These are phyloP conservation scores for Termitomyces eurrhizus DNA, from an alignment of 768 basidiomycete genomes.

Conservation along the genomic window DNA sequence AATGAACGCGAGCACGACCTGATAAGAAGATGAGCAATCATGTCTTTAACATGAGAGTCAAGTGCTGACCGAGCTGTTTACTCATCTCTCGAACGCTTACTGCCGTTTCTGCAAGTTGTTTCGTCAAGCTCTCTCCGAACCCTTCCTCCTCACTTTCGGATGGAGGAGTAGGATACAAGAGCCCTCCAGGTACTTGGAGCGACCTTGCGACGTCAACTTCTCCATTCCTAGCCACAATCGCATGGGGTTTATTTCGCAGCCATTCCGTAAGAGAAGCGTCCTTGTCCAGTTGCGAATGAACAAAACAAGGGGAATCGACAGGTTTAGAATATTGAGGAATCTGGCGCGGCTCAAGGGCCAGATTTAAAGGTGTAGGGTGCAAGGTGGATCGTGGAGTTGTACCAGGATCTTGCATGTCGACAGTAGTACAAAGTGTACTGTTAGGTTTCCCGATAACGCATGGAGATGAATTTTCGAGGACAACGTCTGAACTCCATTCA, in stretches of 20 bases:
- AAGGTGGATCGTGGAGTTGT: constrained; percentile 18
- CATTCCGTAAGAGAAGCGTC: constrained; percentile 76
- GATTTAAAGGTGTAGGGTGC: constrained; percentile 13
- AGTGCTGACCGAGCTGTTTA: constrained; percentile 84
- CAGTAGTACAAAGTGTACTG: constrained; percentile 14
- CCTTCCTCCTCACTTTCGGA: constrained; percentile 49
- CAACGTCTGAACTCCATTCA: constrained; percentile 40
- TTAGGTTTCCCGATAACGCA: constrained; percentile 21
- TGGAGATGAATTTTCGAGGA: constrained; percentile 36
- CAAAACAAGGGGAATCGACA: constrained; percentile 80
- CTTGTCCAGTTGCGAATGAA: constrained; percentile 89
- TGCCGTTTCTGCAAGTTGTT: constrained; percentile 93
- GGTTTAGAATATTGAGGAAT: constrained; percentile 23
- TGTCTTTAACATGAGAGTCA: constrained; percentile 1
- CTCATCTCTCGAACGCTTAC: constrained; percentile 98
- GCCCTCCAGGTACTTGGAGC: constrained; percentile 29
- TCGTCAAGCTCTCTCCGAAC: constrained; percentile 76
- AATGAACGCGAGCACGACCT: constrained; percentile 91
- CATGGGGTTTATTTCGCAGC: constrained; percentile 46
- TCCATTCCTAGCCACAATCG: constrained; percentile 22
- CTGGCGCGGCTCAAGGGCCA: constrained; percentile 14
- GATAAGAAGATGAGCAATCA: constrained; percentile 7
- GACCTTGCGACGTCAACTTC: constrained; percentile 51
- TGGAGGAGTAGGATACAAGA: constrained; percentile 15
- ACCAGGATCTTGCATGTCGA: constrained; percentile 18